Conservation (phyloP, 2,329 filamentous ascomycete genomes). For the Colletotrichum neosansevieriae region DNA sequence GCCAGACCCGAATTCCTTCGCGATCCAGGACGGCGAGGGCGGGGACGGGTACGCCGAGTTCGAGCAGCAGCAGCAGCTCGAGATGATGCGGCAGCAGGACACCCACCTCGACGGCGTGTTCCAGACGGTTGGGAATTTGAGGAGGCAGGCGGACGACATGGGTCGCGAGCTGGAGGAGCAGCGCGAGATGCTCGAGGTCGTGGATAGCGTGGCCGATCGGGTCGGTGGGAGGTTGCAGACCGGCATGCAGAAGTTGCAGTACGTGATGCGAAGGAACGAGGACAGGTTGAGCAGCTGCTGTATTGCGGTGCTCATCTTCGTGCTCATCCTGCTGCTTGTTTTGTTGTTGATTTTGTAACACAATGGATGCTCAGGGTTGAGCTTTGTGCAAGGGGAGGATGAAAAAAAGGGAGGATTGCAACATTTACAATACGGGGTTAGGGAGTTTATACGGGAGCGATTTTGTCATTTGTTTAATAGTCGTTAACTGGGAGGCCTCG, state of each 20-base stretch:
- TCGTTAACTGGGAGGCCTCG: neutral
- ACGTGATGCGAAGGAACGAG: slow-evolving; percentile 90
- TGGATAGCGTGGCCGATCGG: slow-evolving; percentile 86
- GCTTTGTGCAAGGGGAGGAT: neutral
- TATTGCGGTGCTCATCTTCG: slow-evolving; percentile 88
- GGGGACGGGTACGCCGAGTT: slow-evolving; percentile 78
- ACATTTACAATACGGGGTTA: slow-evolving; percentile 7
- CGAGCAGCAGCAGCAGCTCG: slow-evolving; percentile 89
- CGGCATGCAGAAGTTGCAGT: slow-evolving; percentile 86
- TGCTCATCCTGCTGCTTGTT: slow-evolving; percentile 87
- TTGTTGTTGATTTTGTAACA: slow-evolving; percentile 74
- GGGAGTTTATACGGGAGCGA: slow-evolving; percentile 35
- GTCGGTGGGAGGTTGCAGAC: slow-evolving; percentile 87
- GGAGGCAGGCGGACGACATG: slow-evolving; percentile 95
- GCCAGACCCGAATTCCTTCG: slow-evolving; percentile 67
- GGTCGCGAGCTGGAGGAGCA: slow-evolving; percentile 96
- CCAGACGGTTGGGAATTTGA: slow-evolving; percentile 89
- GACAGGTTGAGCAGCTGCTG: slow-evolving; percentile 90
- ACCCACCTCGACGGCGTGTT: slow-evolving; percentile 93
- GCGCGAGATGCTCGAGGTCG: slow-evolving; percentile 85
- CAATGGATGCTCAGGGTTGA: neutral
- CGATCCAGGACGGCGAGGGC: slow-evolving; percentile 67
- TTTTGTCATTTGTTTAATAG: neutral
- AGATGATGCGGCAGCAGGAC: slow-evolving; percentile 96
- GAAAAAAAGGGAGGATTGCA: neutral